Evolutionary conservation across 2,329 filamentous ascomycete species (phyloP).

Genomic region (Coniochaeta prunicola): DNA sequence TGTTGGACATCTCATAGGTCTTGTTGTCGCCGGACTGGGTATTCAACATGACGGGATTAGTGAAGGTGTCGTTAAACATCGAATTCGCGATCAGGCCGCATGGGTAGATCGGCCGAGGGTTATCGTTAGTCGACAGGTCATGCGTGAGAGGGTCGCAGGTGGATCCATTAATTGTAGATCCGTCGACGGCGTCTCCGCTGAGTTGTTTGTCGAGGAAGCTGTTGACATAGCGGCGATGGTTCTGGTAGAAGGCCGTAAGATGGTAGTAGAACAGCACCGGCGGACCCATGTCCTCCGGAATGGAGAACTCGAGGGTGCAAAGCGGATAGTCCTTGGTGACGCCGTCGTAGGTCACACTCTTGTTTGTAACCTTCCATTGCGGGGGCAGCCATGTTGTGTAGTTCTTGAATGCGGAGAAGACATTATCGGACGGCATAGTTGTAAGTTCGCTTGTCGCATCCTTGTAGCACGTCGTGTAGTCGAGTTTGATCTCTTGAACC

Average conservation of each 20-base stretch:
- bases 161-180: slow-evolving; percentile 54
- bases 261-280: slow-evolving; percentile 93
- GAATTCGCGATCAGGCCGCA: slow-evolving; percentile 97
- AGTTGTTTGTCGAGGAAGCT: slow-evolving; percentile 81
- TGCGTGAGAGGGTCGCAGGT: slow-evolving; percentile 68
- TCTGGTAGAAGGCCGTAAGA: slow-evolving; percentile 97
- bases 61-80: slow-evolving; percentile 89
- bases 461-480: slow-evolving; percentile 73
- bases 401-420: slow-evolving; percentile 59
- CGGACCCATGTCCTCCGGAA: slow-evolving; percentile 71
- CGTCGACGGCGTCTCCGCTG: slow-evolving; percentile 57
- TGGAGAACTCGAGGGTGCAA: slow-evolving; percentile 72
- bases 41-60: slow-evolving; percentile 55
- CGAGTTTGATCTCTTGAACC: slow-evolving; percentile 86
- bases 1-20: slow-evolving; percentile 70
- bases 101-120: slow-evolving; percentile 79
- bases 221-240: slow-evolving; percentile 92
- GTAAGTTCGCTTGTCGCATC: slow-evolving; percentile 43
- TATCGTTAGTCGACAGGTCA: slow-evolving; percentile 35
- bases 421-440: slow-evolving; percentile 47
- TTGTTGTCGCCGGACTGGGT: slow-evolving; percentile 20
- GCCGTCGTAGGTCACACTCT: slow-evolving; percentile 32
- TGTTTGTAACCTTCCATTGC: slow-evolving; percentile 33
- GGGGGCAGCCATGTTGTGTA: slow-evolving; percentile 21
- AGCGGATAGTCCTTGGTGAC: slow-evolving; percentile 30